Base-by-base conservation (phyloP, 2,329 filamentous ascomycete species). In the Tolypocladium album region DNA sequence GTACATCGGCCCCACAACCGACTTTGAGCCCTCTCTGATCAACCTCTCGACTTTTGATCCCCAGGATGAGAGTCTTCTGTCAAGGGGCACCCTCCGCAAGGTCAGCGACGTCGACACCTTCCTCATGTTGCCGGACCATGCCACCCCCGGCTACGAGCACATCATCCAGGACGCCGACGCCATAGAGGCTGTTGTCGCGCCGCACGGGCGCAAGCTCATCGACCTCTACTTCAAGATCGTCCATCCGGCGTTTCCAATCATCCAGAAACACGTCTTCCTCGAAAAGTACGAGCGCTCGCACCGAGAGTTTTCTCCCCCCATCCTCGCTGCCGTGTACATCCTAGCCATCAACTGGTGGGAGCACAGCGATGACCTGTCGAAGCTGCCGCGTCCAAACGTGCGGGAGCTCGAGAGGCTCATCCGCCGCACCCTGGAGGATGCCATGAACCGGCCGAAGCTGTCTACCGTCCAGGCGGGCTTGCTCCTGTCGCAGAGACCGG, bases 331-430 rank as follows among this genome's bases (percentile, higher is more conserved):
- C 58, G 86, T 95, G 67, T 94, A 96, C 68, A 85, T 96, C 31
- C 78, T 96, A 31, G 90, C 92, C 11, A 82, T 95, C 68, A 92
- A 93, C 71, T 96, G 92, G 87, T 94, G 92, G 86, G 85, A 90
- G 58, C 82, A 89, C 63, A 88, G 86, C 63, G 82, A 86, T 22
- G 83, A 85, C 27, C 79, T 93, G 31, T 82, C 85, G 45, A 76
- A 78, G 24, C 77, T 83, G 31, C 83, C 84, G 27, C 84, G 84
- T 61, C 91, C 91, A 0, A 86, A 96, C 72, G 80, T 89, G n/a
- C 78, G 79, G 45, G 84, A 86, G 61, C 76, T 95, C 27, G 91
- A 95, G 72, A 81, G 83, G 61, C 80, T 94, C 52, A 87, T 92
- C 53, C 83, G 87, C 67, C 83, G 84, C 60, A 86, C 89, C 20